Conservation (phyloP, 352 stramenopile genomes). For the Phytophthora sp. region DNA sequence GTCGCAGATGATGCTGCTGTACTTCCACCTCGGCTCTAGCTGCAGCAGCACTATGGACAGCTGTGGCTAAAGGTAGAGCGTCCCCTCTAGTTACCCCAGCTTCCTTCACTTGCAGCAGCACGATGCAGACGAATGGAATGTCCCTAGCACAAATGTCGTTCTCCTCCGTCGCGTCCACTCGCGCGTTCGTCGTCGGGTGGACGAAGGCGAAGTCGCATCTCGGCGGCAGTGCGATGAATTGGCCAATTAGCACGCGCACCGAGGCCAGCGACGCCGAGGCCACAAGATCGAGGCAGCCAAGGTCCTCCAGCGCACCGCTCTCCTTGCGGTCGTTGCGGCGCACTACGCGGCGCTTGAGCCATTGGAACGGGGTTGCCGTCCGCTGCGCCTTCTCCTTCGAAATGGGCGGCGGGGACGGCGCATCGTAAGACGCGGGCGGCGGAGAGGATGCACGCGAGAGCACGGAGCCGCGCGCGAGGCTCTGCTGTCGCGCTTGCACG, state of each 20-base stretch:
- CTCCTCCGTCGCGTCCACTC: slow-evolving; percentile 9
- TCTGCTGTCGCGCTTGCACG: slow-evolving; percentile 27
- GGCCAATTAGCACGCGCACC: slow-evolving; percentile 11
- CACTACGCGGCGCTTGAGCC: slow-evolving; percentile 23
- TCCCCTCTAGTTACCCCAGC: not conserved
- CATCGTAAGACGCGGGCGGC: not conserved
- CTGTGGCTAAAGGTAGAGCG: too few species aligned
- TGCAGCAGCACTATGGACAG: not conserved
- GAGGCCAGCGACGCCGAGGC: slow-evolving; percentile 21
- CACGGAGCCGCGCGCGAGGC: slow-evolving; percentile 17
- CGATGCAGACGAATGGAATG: slow-evolving; percentile 21
- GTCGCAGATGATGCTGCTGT: not conserved
- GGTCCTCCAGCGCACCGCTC: slow-evolving; percentile 11
- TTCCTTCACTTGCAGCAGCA: slow-evolving; percentile 12
- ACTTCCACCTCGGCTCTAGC: not conserved
- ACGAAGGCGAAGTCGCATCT: slow-evolving; percentile 23
- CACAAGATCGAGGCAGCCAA: slow-evolving; percentile 23
- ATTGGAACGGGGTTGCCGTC: slow-evolving; percentile 2
- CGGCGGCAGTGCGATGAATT: slow-evolving; percentile 24
- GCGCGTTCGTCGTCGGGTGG: slow-evolving; percentile 21
- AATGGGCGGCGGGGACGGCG: not conserved
- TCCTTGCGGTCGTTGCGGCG: slow-evolving; percentile 4
- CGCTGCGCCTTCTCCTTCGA: not conserved
- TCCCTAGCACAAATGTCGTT: not conserved
- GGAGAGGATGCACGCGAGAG: not conserved